Percentiles rank a stretch among this genome's conserved stretches.
Conservation (phyloP, 371 early-diverging fungal genomes). For the Rhizopus microsporus region DNA sequence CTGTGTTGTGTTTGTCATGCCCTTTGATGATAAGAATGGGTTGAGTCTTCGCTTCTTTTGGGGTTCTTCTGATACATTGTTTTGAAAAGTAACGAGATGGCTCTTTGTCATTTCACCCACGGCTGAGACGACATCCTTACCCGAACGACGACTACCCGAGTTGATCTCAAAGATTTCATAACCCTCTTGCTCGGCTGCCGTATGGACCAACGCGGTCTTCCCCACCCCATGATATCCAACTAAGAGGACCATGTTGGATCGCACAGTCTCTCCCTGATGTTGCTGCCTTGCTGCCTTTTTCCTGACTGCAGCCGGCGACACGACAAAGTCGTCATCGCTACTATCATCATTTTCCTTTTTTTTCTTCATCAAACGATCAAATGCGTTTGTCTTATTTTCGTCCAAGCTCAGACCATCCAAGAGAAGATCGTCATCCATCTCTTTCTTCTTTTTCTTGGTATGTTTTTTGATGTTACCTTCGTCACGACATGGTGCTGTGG, state of each 20-base stretch:
- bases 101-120: conserved; percentile 77
- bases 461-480: neutral
- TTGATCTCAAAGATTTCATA: conserved; percentile 81
- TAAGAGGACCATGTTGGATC: conserved; percentile 63
- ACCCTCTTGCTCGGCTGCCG: conserved; percentile 70
- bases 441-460: conserved; percentile 2
- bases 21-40: conserved; percentile 11
- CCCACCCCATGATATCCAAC: conserved; percentile 76
- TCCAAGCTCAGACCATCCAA: neutral
- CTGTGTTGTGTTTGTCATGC: neutral
- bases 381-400: neutral
- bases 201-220: conserved; percentile 78
- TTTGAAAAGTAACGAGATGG: conserved; percentile 54
- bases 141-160: conserved; percentile 65
- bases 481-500: conserved; percentile 8
- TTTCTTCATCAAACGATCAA: neutral
- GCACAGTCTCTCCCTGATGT: conserved; percentile 29
- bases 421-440: conserved; percentile 4
- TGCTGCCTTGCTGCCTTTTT: neutral
- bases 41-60: conserved; percentile 8
- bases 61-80: neutral
- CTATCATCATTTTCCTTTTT: conserved; percentile 10
- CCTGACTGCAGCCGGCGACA: neutral
- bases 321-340: conserved; percentile 32
- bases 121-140: conserved; percentile 65